phyloP scores from a whole-genome alignment of 2,329 filamentous ascomycete species.

The Ophiocordyceps camponoti-saundersi region DNA sequence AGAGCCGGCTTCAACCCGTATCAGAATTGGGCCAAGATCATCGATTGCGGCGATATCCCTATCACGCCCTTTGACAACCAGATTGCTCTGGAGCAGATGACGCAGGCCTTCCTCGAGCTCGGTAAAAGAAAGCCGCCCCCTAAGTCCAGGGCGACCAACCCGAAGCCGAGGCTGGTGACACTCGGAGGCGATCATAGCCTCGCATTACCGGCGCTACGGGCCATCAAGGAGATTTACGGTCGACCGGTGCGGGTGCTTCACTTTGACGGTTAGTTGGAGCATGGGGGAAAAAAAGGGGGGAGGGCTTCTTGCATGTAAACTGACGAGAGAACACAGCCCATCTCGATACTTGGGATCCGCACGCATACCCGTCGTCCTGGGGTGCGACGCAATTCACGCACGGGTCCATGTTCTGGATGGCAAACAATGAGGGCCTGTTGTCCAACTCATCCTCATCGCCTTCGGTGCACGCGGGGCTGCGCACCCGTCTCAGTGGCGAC shows the following conservation, averaged over 20 bases:
- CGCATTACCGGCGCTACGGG: slow-evolving; percentile 51
- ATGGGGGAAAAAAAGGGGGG: no score
- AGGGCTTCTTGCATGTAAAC: background rate
- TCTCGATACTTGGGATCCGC: slow-evolving; percentile 73
- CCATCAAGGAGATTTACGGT: slow-evolving; percentile 44
- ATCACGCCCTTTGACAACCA: slow-evolving; percentile 75
- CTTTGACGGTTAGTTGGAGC: slow-evolving; percentile 36
- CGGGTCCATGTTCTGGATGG: slow-evolving; percentile 84
- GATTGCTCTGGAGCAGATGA: slow-evolving; percentile 71
- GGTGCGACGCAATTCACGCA: slow-evolving; percentile 54
- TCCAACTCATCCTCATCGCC: slow-evolving; percentile 50
- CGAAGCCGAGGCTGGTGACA: slow-evolving; percentile 42
- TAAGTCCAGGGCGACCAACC: slow-evolving; percentile 6
- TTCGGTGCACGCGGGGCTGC: slow-evolving; percentile 67
- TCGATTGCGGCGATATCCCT: slow-evolving; percentile 86
- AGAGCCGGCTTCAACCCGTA: slow-evolving; percentile 76
- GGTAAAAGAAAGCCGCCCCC: slow-evolving; percentile 18
- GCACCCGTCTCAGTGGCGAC: slow-evolving; percentile 54
- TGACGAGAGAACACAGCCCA: slow-evolving; percentile 25
- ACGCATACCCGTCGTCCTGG: slow-evolving; percentile 68
- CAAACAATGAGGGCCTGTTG: slow-evolving; percentile 64
- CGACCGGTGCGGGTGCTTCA: slow-evolving; percentile 52
- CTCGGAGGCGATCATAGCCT: slow-evolving; percentile 61
- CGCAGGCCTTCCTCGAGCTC: slow-evolving; percentile 58
- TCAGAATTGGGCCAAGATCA: slow-evolving; percentile 59